A percentile compares a stretch with the other conserved stretches of the same genome.
Evolutionary conservation across 2,329 filamentous ascomycete genomes (phyloP).

Genomic region (Trichoderma hamatum): DNA sequence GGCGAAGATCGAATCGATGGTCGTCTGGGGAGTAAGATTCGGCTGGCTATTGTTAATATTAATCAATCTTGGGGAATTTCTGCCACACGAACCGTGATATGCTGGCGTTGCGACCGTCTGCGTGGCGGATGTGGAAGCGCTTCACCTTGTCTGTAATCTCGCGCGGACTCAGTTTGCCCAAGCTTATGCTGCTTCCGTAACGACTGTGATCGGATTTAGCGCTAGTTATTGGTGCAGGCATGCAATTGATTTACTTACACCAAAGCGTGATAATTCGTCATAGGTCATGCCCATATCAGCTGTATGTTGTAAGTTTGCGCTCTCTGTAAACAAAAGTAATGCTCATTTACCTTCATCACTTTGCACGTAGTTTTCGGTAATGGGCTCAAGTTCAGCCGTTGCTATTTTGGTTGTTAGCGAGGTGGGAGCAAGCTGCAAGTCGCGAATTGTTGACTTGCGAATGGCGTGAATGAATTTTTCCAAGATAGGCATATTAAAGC

Average conservation of each 20-base stretch:
- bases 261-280: background rate
- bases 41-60: background rate
- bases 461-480: slow-evolving; percentile 63
- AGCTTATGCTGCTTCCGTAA: slow-evolving; percentile 48
- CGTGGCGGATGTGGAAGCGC: too few species aligned
- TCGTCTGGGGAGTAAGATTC: slow-evolving; percentile 35
- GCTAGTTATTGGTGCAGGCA: background rate
- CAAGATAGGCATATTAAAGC: slow-evolving; percentile 65
- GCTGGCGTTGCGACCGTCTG: background rate
- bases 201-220: slow-evolving; percentile 28
- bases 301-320: background rate
- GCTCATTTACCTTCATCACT: background rate
- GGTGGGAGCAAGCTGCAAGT: too few species aligned
- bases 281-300: slow-evolving; percentile 18
- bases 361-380: slow-evolving; percentile 11
- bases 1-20: slow-evolving; percentile 33
- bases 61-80: background rate
- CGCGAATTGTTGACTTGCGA: slow-evolving; percentile 39
- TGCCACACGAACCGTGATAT: background rate
- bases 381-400: slow-evolving; percentile 9
- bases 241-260: background rate
- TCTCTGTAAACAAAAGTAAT: background rate
- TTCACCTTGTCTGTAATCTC: slow-evolving; percentile 43
- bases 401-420: background rate
- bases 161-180: slow-evolving; percentile 37